These are phyloP conservation scores for Cladosporium sp. DNA, from an alignment of 2,329 filamentous ascomycete genomes.

Conservation along the genomic window DNA sequence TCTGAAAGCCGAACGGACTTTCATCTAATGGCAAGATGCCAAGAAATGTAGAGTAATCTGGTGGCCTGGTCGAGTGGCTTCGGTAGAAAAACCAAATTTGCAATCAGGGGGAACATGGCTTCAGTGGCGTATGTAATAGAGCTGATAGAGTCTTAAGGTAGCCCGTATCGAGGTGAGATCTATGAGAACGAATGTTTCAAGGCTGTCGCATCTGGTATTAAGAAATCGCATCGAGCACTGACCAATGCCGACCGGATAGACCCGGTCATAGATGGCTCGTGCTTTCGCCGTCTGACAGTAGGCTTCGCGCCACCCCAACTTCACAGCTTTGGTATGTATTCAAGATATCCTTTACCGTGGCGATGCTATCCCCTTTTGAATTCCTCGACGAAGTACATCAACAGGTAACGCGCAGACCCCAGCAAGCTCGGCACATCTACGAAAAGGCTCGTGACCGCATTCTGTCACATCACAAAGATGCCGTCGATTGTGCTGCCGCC, in stretches of 20 bases:
- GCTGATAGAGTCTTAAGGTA: no score
- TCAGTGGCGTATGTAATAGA: no score
- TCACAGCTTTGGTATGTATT: no score
- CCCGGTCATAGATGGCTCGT: slow-evolving; percentile 5
- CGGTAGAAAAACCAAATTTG: background rate
- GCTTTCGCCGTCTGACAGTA: background rate
- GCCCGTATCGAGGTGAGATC: no score
- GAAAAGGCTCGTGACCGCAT: slow-evolving; percentile 3
- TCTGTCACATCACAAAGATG: background rate
- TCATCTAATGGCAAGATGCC: no score
- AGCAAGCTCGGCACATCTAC: background rate
- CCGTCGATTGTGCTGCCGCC: slow-evolving; percentile 1
- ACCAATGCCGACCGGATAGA: background rate
- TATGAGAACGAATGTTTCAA: no score
- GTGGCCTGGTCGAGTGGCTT: background rate
- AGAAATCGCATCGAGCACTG: background rate
- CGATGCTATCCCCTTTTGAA: slow-evolving; percentile 1
- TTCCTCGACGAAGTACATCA: background rate
- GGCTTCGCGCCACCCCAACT: no score
- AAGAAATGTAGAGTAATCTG: background rate
- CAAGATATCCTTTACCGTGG: no score
- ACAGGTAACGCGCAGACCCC: background rate
- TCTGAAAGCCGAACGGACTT: no score
- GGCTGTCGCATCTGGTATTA: no score
- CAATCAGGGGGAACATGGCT: no score